These are phyloP conservation scores for Claviceps sorghi DNA, from an alignment of 2,329 filamentous ascomycete genomes.

Conservation along the genomic window DNA sequence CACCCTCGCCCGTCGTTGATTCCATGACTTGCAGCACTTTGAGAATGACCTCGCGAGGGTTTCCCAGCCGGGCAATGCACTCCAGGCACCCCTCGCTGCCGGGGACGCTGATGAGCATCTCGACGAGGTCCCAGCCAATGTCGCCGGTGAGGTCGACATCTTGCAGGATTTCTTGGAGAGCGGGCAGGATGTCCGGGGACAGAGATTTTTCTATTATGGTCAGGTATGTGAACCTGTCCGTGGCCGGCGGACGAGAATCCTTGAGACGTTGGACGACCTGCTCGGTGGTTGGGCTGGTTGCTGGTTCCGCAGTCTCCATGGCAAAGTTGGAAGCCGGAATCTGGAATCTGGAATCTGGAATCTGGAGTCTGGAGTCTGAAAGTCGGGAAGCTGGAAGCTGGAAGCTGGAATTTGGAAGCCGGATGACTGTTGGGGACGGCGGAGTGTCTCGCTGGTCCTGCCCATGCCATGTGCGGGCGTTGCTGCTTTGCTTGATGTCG, in stretches of 20 bases:
- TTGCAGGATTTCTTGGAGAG: conserved; percentile 53
- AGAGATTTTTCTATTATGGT: conserved; percentile 65
- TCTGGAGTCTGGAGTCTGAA: too few relatives aligned
- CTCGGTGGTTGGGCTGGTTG: conserved; percentile 20
- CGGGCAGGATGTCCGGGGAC: conserved; percentile 49
- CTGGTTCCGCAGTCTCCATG: conserved; percentile 2
- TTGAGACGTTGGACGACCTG: conserved; percentile 30
- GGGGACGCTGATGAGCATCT: conserved; percentile 54
- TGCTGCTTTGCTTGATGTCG: too few relatives aligned
- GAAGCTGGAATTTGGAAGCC: too few relatives aligned
- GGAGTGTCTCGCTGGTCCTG: background rate
- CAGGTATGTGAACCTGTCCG: conserved; percentile 61
- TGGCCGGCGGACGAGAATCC: conserved; percentile 35
- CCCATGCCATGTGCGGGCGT: too few relatives aligned
- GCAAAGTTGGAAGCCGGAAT: background rate
- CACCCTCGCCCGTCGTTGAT: conserved; percentile 25
- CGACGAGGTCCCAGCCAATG: conserved; percentile 74
- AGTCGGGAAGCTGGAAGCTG: background rate
- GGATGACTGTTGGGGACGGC: background rate
- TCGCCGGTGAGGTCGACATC: conserved; percentile 55
- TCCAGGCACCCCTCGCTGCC: conserved; percentile 57
- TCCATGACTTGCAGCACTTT: conserved; percentile 64
- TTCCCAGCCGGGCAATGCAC: conserved; percentile 62
- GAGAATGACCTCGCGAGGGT: conserved; percentile 67
- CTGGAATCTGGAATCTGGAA: too few relatives aligned